Evolutionary conservation across 108 stramenopile genomes (phyloP), one percentile per base, ranked within the genome.

Genomic region (Discostella stelligeroides): DNA sequence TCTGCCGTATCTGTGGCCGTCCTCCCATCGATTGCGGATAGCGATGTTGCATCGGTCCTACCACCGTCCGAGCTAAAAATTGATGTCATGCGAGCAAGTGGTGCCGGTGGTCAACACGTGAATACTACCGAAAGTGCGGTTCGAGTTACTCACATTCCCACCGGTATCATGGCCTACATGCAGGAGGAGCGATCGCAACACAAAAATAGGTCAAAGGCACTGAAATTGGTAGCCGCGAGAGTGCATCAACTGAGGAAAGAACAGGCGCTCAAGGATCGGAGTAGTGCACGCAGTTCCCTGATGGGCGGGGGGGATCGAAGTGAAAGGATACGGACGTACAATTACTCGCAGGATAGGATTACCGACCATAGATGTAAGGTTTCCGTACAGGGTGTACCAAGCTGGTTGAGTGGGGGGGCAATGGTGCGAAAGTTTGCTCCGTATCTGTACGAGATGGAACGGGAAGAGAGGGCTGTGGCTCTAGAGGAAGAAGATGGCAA

Each of bases 101-200:
- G 99, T 9, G 91, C 94, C 0, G 97, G 97, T 1, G 97, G 97
- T 18, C 96, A 96, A 77, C 89, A 91, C 73, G 84, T 59, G n/a
- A 99, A 98, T 75, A 99, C 98, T 15, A 99, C 99, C 14, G 96
- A 99, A 39, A 95, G 94, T 58, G 99, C 99, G 28, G 95, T 99
- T 7, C 87, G 99, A n/a, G 69, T 98, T 13, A 99, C 97, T 0
- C 99, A 99, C 70, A 79, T 97, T 25, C 99, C 99, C 21, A 98
- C 99, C 11, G 97, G 97, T 18, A 91, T 96, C 9, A 92, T 92
- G 13, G 98, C 98, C 8, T 79, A 87, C 56, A 98, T 98, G 58
- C 99, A 99, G 79, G 98, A 98, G 66, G 98, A 98, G 68, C 84
- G 99, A 30, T 94, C 92, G 27, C 99, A 99, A 73, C 97, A 98